Conservation (phyloP, 768 basidiomycete species). For the Leucosporidium scottii region DNA sequence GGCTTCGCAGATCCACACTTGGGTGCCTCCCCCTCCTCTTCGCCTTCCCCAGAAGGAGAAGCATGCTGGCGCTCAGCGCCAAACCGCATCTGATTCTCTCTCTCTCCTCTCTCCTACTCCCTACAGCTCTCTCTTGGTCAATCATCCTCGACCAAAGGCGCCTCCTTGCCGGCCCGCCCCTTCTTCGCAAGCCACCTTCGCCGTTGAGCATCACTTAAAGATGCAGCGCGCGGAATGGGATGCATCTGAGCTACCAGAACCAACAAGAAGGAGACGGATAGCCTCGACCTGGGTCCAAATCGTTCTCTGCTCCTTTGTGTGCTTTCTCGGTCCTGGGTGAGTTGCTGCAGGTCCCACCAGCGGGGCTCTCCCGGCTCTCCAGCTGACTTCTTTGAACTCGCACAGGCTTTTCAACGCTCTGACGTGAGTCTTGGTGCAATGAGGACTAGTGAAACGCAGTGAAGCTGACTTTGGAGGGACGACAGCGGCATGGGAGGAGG, state of each 20-base stretch:
- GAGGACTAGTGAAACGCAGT: no score
- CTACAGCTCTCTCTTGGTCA: neutral
- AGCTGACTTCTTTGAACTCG: no score
- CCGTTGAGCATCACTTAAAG: neutral
- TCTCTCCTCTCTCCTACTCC: neutral
- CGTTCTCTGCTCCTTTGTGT: conserved; percentile 10
- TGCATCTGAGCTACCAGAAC: neutral
- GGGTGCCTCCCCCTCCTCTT: no score
- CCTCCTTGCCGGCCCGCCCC: neutral
- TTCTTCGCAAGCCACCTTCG: neutral
- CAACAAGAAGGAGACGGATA: neutral
- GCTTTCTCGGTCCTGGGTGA: conserved; percentile 20
- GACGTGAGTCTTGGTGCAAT: no score
- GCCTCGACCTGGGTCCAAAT: conserved; percentile 8
- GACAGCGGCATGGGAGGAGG: conserved; percentile 61
- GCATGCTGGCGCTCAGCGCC: no score
- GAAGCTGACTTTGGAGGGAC: neutral
- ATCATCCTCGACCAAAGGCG: neutral
- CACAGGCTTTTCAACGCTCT: no score
- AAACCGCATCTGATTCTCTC: no score
- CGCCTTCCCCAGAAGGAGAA: no score
- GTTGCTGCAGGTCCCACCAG: neutral
- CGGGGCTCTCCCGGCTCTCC: neutral
- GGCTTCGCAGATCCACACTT: no score
- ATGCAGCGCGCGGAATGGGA: no score